Base-by-base conservation (phyloP, 345 rosid genomes). In the Barbarea vulgaris region DNA sequence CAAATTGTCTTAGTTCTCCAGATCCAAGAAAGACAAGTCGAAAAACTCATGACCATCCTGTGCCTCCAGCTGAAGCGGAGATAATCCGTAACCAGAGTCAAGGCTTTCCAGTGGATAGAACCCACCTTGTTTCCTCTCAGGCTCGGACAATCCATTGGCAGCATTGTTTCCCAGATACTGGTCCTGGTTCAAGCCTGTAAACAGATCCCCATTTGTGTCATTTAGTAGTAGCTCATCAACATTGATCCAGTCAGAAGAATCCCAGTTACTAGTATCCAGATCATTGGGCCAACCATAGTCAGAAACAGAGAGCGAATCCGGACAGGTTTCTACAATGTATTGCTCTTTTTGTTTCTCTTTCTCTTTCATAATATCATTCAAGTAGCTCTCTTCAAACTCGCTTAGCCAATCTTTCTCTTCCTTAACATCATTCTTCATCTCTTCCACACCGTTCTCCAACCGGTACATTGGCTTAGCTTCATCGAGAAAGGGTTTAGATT, bases 211-310 rank as follows among this genome's bases (percentile, higher is more conserved):
- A 28, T 85, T 81, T 4, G 80, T 3, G 0, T 77, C 48, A 5
- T 80, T 72, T 30, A 89, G 54, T 30, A 89, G 54, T 48, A 91
- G 78, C 64, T 91, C 91, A 58, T 88, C 69, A 48, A 87, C 75
- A 56, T 84, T 87, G 25, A 52, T 82, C 90, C 61, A 22, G n/a
- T 75, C 64, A 9, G 59, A 73, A 60, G 78, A 6, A 10, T 72
- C 69, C 69, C 63, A 72, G 1, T 51, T 13, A 39, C 37, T 58
- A 67, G 54, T 46, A 21, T 25, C 66, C 62, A 37, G 5, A 66
- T 36, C 77, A 17, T 52, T 47, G 0, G 68, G 33, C 86, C 83
- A 81, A 27, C 71, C 73, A 9, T 72, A 61, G 21, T 79, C 79
- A 0, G 58, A 54, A 7, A 30, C 74, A 25, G 66, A 69, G 15